phyloP scores from a whole-genome alignment of 306 rosid genomes.

The Lathyrus aphaca region DNA sequence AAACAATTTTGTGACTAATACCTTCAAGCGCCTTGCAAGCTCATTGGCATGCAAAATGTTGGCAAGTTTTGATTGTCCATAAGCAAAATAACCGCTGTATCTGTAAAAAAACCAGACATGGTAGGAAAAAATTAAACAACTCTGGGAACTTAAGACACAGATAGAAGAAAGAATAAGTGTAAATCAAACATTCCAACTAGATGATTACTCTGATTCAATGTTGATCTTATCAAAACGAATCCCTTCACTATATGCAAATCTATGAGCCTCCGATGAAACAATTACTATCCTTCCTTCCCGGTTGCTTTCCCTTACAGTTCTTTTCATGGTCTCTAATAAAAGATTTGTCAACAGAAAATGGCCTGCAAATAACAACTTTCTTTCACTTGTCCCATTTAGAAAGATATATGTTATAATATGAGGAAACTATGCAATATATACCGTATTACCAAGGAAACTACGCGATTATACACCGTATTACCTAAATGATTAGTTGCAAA shows the following conservation, averaged over 20 bases:
- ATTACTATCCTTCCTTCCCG: constrained; percentile 77
- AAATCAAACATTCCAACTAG: constrained; percentile 39
- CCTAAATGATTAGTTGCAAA: constrained; percentile 89
- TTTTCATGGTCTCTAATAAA: constrained; percentile 79
- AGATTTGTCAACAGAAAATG: constrained; percentile 86
- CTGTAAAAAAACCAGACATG: constrained; percentile 48
- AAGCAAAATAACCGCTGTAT: constrained; percentile 56
- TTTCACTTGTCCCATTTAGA: background rate
- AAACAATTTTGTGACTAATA: constrained; percentile 36
- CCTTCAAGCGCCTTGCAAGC: constrained; percentile 83
- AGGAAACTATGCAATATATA: constrained; percentile 12
- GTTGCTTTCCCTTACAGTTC: constrained; percentile 59
- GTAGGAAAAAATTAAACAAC: constrained; percentile 8
- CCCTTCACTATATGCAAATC: constrained; percentile 56
- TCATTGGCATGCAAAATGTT: constrained; percentile 79
- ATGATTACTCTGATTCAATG: constrained; percentile 64
- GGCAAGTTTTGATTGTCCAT: constrained; percentile 86
- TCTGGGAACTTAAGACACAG: background rate
- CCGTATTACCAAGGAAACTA: background rate
- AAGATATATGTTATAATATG: constrained; percentile 5
- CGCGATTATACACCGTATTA: constrained; percentile 20
- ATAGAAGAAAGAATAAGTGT: background rate
- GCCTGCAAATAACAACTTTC: constrained; percentile 48
- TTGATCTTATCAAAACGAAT: constrained; percentile 69
- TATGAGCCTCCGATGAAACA: constrained; percentile 70